These are phyloP conservation scores for Corymbia citriodora DNA, from an alignment of 441 rosid species.

Conservation along the genomic window DNA sequence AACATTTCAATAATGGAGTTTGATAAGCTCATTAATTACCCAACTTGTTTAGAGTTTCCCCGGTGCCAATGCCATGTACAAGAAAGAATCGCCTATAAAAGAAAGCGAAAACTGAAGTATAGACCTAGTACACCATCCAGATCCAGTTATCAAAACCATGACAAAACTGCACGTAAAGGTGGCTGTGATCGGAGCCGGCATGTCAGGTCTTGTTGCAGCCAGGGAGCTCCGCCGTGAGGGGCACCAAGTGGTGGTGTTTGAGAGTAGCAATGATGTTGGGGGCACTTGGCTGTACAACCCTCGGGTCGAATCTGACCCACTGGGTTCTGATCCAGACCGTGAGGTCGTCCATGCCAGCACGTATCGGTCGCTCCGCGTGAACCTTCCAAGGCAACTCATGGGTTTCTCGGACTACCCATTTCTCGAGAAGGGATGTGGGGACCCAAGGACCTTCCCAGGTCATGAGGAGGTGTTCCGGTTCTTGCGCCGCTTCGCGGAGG, in stretches of 20 bases:
- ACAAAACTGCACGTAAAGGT: background rate
- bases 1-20: background rate
- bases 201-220: background rate
- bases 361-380: background rate
- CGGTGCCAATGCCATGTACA: background rate
- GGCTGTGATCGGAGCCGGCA: conserved; percentile 11
- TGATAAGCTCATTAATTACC: too few species aligned
- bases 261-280: background rate
- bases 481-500: background rate
- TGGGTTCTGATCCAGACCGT: background rate
- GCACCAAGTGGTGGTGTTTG: conserved; percentile 1
- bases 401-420: conserved; percentile 6
- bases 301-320: background rate
- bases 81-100: background rate
- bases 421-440: background rate
- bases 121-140: background rate
- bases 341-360: background rate
- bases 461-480: conserved; percentile 7
- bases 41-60: too few species aligned
- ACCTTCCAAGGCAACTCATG: conserved; percentile 8
- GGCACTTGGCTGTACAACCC: conserved; percentile 2
- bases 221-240: conserved; percentile 1
- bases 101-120: background rate
- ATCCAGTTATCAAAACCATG: background rate
- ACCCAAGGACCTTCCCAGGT: conserved; percentile 6